Evolutionary conservation across 1,284 basidiomycete genomes (phyloP).

Genomic region (Stygiomarasmius scandens): DNA sequence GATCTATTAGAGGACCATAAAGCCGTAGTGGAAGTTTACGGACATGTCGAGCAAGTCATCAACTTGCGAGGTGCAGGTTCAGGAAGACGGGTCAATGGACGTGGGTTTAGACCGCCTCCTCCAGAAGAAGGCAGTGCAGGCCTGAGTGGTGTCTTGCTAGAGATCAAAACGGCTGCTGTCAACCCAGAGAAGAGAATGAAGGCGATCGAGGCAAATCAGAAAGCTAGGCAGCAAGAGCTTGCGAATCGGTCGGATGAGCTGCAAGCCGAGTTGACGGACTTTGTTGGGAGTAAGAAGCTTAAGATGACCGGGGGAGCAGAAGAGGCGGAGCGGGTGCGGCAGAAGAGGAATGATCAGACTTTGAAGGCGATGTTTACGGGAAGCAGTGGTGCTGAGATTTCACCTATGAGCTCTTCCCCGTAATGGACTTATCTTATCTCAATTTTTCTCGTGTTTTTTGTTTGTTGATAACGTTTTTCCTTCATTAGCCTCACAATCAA

Average conservation of each 20-base stretch:
- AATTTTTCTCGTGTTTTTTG: background rate
- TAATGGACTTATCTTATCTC: background rate
- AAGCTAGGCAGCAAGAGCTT: slow-evolving; percentile 74
- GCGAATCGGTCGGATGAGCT: slow-evolving; percentile 76
- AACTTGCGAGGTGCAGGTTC: slow-evolving; percentile 65
- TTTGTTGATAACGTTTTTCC: background rate
- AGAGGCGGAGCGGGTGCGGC: slow-evolving; percentile 84
- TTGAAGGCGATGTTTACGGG: slow-evolving; percentile 85
- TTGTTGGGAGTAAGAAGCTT: slow-evolving; percentile 83
- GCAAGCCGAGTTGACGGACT: slow-evolving; percentile 78
- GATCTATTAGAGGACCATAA: slow-evolving; percentile 93
- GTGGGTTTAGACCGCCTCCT: slow-evolving; percentile 57
- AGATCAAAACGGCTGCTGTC: slow-evolving; percentile 81
- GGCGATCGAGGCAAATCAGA: slow-evolving; percentile 88
- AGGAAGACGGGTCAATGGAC: slow-evolving; percentile 35
- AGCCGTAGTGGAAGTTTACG: slow-evolving; percentile 82
- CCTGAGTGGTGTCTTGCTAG: slow-evolving; percentile 79
- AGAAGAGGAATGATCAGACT: slow-evolving; percentile 80
- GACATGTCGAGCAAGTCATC: slow-evolving; percentile 87
- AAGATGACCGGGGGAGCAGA: slow-evolving; percentile 95
- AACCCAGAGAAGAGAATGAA: slow-evolving; percentile 84
- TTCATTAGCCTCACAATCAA: background rate
- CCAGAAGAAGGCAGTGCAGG: slow-evolving; percentile 67
- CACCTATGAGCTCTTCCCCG: slow-evolving; percentile 3
- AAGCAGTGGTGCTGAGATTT: slow-evolving; percentile 14